Base-by-base conservation (phyloP, 805 yeast species). In the Metschnikowia lochheadii region DNA sequence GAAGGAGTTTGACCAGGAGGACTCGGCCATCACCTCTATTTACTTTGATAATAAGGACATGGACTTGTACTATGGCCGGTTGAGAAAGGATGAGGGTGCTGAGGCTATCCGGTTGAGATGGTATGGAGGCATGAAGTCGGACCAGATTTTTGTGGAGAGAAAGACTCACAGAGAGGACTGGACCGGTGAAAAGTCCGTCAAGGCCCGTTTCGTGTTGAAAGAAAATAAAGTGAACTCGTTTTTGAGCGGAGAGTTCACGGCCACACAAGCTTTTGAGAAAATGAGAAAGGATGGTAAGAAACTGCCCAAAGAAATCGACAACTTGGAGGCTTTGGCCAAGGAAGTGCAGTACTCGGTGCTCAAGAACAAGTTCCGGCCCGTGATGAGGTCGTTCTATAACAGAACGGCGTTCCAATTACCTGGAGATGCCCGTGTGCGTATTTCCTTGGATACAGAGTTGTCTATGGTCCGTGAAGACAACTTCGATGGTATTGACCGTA, bases 111-210 rank as follows among this genome's bases (percentile, higher is more conserved):
- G 99, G 72, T 78, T 94, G 65, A 85, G 99, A 75, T 94, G 99
- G 99, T 94, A 94, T 67, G 99, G 99, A 65, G 97, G 97, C 49
- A 94, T 94, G 99, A 78, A 80, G 49, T 79, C 91, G 1, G 97
- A 92, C 59, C 88, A 87, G 39, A 88, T 92, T 49, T 94, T 94
- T 56, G 96, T 92, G 44, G 99, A 94, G 72, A 82, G 99, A 69
- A 94, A 94, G 69, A 94, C 99, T 5, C 99, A 94, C 66, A 82
- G 99, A 69, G 99, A 94, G 70, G 99, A 94, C 75, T 92, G 99
- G 99, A 94, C 99, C 2, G 99, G 99, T 60, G 99, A 94, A 69
- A 92, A 92, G 71, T 89, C 97, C n/a, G 99, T 94, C 57, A 94
- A 94, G 72, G 98, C 98, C 5, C 81, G 99, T 67, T 94, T 94